Conservation (phyloP, 2,329 filamentous ascomycete genomes). For the Cadophora sp. region DNA sequence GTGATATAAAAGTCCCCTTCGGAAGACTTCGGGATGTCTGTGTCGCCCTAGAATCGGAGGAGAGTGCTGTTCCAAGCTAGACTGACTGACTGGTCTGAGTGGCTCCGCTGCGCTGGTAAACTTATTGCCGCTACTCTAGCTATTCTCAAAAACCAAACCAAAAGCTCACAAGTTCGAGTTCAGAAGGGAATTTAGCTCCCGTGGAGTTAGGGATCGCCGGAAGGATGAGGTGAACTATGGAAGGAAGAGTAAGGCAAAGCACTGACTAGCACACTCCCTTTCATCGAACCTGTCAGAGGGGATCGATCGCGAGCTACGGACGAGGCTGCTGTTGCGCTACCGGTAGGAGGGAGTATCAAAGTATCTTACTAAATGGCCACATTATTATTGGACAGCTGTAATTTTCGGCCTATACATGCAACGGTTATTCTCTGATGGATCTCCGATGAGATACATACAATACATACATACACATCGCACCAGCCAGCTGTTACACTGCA, state of each 20-base stretch:
- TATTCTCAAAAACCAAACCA: not conserved
- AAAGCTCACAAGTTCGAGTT: not conserved
- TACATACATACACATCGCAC: not conserved
- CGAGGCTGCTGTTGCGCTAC: not conserved
- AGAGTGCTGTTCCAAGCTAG: not conserved
- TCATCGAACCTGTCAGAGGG: not conserved
- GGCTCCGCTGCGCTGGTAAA: slow-evolving; percentile 9
- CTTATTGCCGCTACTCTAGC: not conserved
- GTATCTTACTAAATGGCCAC: no score
- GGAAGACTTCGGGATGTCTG: slow-evolving; percentile 13
- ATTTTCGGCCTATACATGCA: not conserved
- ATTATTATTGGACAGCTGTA: no score
- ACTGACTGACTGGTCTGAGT: not conserved
- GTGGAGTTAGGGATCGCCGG: not conserved
- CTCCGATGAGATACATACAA: not conserved
- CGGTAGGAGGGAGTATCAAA: not conserved
- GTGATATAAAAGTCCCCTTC: not conserved
- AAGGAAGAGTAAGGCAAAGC: no score
- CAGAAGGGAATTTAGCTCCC: not conserved
- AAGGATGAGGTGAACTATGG: not conserved
- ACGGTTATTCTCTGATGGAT: not conserved
- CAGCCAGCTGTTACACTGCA: slow-evolving; percentile 13
- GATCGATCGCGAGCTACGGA: not conserved
- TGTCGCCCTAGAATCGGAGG: slow-evolving; percentile 6
- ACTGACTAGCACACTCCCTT: not conserved